These are phyloP conservation scores for Ajuga chamaepitys DNA, from an alignment of 257 asterid genomes.

Conservation along the genomic window DNA sequence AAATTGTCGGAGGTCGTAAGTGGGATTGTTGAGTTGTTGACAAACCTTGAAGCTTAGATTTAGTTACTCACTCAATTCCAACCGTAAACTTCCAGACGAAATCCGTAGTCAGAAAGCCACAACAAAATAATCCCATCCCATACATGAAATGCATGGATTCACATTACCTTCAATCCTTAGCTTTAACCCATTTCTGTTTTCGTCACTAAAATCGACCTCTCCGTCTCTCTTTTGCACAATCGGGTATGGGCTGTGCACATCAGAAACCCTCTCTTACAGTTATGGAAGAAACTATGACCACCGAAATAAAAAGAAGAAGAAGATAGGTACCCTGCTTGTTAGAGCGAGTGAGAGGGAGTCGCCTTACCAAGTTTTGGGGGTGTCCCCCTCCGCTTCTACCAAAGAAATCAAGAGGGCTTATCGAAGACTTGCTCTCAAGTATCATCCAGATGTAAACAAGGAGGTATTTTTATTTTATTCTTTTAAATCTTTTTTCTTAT, in stretches of 20 bases:
- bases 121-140: slow-evolving; percentile 7
- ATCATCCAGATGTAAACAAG: slow-evolving; percentile 93
- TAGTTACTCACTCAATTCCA: neutral
- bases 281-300: slow-evolving; percentile 6
- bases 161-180: slow-evolving; percentile 21
- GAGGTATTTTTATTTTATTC: slow-evolving; percentile 45
- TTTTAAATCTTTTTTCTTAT: neutral
- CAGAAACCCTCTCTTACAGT: slow-evolving; percentile 19
- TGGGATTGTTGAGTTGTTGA: neutral
- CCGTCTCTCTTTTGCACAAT: slow-evolving; percentile 25
- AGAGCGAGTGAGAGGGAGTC: slow-evolving; percentile 63
- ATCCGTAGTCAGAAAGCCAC: neutral
- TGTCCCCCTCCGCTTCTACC: slow-evolving; percentile 63
- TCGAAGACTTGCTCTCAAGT: slow-evolving; percentile 84
- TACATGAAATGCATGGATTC: slow-evolving; percentile 42
- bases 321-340: slow-evolving; percentile 17
- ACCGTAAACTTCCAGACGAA: slow-evolving; percentile 20
- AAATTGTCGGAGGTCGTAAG: no score
- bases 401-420: slow-evolving; percentile 84
- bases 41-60: no score
- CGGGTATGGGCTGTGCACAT: slow-evolving; percentile 26
- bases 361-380: slow-evolving; percentile 81
- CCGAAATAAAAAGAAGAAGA: slow-evolving; percentile 19
- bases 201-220: slow-evolving; percentile 8
- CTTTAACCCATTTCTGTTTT: slow-evolving; percentile 4